These are phyloP conservation scores for Globisporangium abappressorium DNA, from an alignment of 352 stramenopile genomes.

Conservation along the genomic window DNA sequence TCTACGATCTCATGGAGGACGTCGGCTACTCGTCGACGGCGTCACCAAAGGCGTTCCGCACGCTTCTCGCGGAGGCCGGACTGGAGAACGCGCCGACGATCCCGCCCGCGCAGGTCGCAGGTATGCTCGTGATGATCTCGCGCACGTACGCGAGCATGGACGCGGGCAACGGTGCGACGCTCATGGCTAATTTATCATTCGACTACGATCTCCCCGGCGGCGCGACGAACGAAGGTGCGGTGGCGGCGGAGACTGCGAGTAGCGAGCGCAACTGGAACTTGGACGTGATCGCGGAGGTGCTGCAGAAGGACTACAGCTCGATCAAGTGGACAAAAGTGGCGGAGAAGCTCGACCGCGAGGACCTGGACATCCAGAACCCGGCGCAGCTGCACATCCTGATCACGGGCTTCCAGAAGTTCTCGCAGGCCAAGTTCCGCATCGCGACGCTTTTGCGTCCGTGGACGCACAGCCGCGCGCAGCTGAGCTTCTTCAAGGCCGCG, in stretches of 20 bases:
- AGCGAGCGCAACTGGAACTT: slow-evolving; percentile 57
- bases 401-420: slow-evolving; percentile 77
- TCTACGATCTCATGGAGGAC: slow-evolving; percentile 91
- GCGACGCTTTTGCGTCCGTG: slow-evolving; percentile 69
- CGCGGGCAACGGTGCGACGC: slow-evolving; percentile 60
- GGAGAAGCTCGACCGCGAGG: slow-evolving; percentile 81
- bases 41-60: slow-evolving; percentile 74
- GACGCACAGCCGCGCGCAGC: slow-evolving; percentile 76
- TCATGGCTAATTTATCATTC: slow-evolving; percentile 81
- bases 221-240: slow-evolving; percentile 25
- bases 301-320: slow-evolving; percentile 80
- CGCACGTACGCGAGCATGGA: slow-evolving; percentile 74
- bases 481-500: slow-evolving; percentile 73
- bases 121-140: slow-evolving; percentile 87
- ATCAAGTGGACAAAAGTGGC: slow-evolving; percentile 87
- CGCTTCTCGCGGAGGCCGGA: slow-evolving; percentile 78
- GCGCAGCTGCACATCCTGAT: slow-evolving; percentile 71
- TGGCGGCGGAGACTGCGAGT: slow-evolving; percentile 23
- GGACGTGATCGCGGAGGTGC: slow-evolving; percentile 81
- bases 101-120: slow-evolving; percentile 80
- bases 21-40: slow-evolving; percentile 86
- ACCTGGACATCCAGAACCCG: slow-evolving; percentile 61
- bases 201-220: slow-evolving; percentile 51
- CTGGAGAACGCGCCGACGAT: slow-evolving; percentile 79
- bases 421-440: slow-evolving; percentile 78